Evolutionary conservation across 192 early-diverging fungal genomes (phyloP), one percentile per base, ranked within the genome.

Genomic region (Backusella liffmaniae): DNA sequence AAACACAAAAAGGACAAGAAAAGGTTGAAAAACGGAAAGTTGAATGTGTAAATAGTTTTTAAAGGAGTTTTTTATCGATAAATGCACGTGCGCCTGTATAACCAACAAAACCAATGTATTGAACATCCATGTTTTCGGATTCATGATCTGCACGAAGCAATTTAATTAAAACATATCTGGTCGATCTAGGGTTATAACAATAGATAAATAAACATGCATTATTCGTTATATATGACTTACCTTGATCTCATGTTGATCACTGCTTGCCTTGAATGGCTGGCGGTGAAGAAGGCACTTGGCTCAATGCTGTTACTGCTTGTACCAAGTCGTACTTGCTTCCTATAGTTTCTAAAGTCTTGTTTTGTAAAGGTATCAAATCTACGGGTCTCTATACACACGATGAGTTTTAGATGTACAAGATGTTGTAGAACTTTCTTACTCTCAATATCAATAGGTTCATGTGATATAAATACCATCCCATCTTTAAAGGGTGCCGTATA

Each of bases 401-500:
- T 23, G 49, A 23, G 15, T 13, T 32, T 32, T 32, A 3, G 32
- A 53, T 73, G 5, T 53, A 13, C 32, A 32, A 18, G 15, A 68
- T 73, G n/a, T 56, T 29, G n/a, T 2, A 10, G 37, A 12, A 23
- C 46, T 74, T 62, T 34, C 71, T 56, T 67, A 75, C 80, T 79
- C 76, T 86, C 82, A 42, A 86, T 12, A 23, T 80, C 76, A 53
- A 88, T 88, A 32, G 87, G 87, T 1, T 88, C 42, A 74, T 86
- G 82, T 9, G 85, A 86, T 41, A 86, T 70, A 73, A 88, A 88
- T 2, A 88, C 80, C 72, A 88, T 68, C 0, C 87, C 87, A 59
- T 88, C 87, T 73, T 88, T 79, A 81, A 85, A 88, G 56, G 87
- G 87, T 13, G 85, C 87, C 1, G 87, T 88, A 53, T 80, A 88